A percentile compares a stretch with the other conserved stretches of the same genome.
phyloP scores from a whole-genome alignment of 164 flowering plant genomes.

The Aristolochia californica region DNA sequence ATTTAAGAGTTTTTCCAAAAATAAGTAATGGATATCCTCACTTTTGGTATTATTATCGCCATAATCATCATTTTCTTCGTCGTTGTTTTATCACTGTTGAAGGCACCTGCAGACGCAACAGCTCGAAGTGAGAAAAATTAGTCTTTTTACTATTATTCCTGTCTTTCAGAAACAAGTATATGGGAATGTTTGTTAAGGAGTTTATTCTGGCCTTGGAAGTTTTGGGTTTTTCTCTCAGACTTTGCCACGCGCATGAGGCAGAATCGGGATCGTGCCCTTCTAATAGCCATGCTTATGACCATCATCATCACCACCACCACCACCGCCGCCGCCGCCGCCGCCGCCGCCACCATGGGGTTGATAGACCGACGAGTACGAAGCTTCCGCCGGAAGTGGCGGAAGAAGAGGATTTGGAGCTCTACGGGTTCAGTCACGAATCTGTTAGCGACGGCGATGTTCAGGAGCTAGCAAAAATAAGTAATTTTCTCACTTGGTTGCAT shows the following conservation, averaged over 20 bases:
- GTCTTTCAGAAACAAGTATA: neutral
- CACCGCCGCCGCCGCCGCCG: slow-evolving; percentile 8
- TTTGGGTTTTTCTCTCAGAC: neutral
- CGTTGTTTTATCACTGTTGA: slow-evolving; percentile 54
- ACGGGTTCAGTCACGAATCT: slow-evolving; percentile 28
- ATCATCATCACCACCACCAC: slow-evolving; percentile 13
- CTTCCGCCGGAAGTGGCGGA: slow-evolving; percentile 88
- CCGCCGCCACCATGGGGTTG: slow-evolving; percentile 16
- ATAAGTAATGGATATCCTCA: slow-evolving; percentile 46
- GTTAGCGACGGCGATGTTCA: slow-evolving; percentile 20
- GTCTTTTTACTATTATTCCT: neutral
- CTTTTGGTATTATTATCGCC: slow-evolving; percentile 67
- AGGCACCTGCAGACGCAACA: slow-evolving; percentile 65
- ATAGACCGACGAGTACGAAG: slow-evolving; percentile 10
- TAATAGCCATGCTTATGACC: slow-evolving; percentile 19
- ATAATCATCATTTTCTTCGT: slow-evolving; percentile 55
- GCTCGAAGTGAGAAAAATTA: neutral
- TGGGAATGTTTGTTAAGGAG: neutral
- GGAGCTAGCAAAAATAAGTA: slow-evolving; percentile 50
- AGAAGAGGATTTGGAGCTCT: slow-evolving; percentile 68
- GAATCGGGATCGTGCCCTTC: slow-evolving; percentile 8
- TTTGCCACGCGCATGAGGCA: slow-evolving; percentile 12
- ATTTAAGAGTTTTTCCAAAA: neutral
- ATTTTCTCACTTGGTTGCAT: slow-evolving; percentile 1
- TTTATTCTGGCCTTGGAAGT: neutral